Evolutionary conservation across 257 asterid species (phyloP).

Genomic region (Rhazya stricta): DNA sequence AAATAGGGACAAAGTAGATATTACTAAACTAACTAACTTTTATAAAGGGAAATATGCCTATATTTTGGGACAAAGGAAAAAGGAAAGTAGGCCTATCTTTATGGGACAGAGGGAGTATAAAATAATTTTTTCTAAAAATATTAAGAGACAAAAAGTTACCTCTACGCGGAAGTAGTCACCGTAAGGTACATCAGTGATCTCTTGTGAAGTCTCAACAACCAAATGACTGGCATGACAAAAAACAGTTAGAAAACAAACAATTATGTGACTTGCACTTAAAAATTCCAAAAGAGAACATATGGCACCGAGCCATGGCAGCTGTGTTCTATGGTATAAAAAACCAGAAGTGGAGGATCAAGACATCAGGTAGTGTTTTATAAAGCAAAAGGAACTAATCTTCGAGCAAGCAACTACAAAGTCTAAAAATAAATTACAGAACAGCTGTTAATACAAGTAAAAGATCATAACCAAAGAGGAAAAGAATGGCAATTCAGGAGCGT

Average conservation of each 20-base stretch:
- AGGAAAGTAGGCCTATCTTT: too few relatives aligned
- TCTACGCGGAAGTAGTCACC: slow-evolving; percentile 91
- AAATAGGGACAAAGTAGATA: too few relatives aligned
- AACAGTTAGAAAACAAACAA: slow-evolving; percentile 5
- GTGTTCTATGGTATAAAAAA: neutral
- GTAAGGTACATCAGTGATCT: slow-evolving; percentile 77
- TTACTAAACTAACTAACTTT: too few relatives aligned
- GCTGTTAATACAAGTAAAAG: neutral
- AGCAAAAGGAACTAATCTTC: neutral
- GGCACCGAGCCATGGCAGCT: neutral
- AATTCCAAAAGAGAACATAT: neutral
- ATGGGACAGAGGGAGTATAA: too few relatives aligned
- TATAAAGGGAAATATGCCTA: too few relatives aligned
- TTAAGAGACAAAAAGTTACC: too few relatives aligned
- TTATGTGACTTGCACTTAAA: neutral
- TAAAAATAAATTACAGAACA: neutral
- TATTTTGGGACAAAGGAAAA: too few relatives aligned
- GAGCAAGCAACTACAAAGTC: neutral
- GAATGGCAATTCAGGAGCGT: neutral
- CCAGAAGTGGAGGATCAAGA: neutral
- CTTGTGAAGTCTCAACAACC: slow-evolving; percentile 78
- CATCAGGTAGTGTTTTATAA: neutral
- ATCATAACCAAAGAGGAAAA: neutral
- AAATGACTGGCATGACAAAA: slow-evolving; percentile 54
- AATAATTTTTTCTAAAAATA: too few relatives aligned